Evolutionary conservation across 768 basidiomycete species (phyloP), one percentile per base, ranked within the genome.

Genomic region (Chalciporus sphaerocephalus): DNA sequence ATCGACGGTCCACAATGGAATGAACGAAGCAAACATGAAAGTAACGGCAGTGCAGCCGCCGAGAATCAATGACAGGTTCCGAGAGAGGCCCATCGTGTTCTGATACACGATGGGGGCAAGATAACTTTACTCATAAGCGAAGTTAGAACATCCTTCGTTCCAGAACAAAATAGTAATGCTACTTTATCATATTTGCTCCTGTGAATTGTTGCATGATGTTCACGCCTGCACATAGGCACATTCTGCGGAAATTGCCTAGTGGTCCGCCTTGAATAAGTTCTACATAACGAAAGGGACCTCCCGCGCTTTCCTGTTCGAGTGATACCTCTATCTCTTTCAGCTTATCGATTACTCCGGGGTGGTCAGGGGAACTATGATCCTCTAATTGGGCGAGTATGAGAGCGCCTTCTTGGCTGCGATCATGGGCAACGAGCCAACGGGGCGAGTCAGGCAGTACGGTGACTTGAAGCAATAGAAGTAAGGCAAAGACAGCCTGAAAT

Each of bases 201-300:
- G 69, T 72, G 28, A 72, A 69, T 50, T 72, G 70, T 41, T 72
- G 69, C 69, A 71, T 71, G 20, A 71, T 59, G 39, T 71, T 70
- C 15, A 71, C 43, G 2, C 64, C 69, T n/a, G 70, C 59, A 38
- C 65, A 67, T 25, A 70, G 48, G 37, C 68, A 70, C 22, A 70
- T 69, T 6, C 70, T 57, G 18, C 69, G 44, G 40, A 70, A 68
- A 42, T 70, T 70, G 24, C 69, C 68, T 16, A 71, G 52, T 16
- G 64, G 64, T 0, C 68, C 68, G 17, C 68, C 68, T 50, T 69
- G 51, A n/a, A 32, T 6, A n/a, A n/a, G 30, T n/a, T 32, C 30
- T n/a, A n/a, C 30, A n/a, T 32, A 32, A 4, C 30, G 28, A 15
- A 30, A 30, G 13, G 28, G 28, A 30, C 28, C 70, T 43, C 68